Evolutionary conservation across 2,329 filamentous ascomycete species (phyloP), one percentile per base, ranked within the genome.

Genomic region (Epichloe aotearoae): DNA sequence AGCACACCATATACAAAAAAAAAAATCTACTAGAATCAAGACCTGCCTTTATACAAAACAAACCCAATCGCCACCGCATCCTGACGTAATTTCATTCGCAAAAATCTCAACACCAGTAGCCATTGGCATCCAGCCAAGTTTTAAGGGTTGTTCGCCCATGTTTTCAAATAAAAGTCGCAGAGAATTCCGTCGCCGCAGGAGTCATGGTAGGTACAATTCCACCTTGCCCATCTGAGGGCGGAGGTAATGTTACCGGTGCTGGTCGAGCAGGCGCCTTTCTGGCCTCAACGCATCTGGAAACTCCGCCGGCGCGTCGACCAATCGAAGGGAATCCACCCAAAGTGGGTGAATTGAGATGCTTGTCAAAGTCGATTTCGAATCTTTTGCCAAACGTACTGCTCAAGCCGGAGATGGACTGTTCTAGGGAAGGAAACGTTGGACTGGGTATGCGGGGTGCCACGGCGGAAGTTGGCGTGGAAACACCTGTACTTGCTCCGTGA

Each of bases 371-470:
- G 19, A 64, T 52, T 30, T 66, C 65, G 52, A 69, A 64, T 2
- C 58, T 59, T 17, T 56, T 58, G 11, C 61, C 59, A 1, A 69
- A 54, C 39, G 61, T 60, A 43, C 64, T 62, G 50, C 58, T 64
- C 12, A 63, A 62, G 44, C 33, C 61, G 1, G 65, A 66, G 38
- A 69, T 63, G 30, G 62, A 62, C 43, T 63, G 59, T 47, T 66
- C 61, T 1, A 69, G 55, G 0, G 67, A 67, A 3, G 61, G 53
- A 26, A 69, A 69, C 0, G 65, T 64, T 2, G 67, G 67, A 14
- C 65, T 68, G 0, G 66, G 65, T 5, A 69, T 55, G 6, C 61
- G 64, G 0, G 66, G 64, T 2, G 66, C 57, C 5, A 53, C 56
- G 4, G 58, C 57, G 0, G 64, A 64, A 26, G 63, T 57, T 14